phyloP scores from a whole-genome alignment of 2,329 filamentous ascomycete species.

The Drechslera avenae region DNA sequence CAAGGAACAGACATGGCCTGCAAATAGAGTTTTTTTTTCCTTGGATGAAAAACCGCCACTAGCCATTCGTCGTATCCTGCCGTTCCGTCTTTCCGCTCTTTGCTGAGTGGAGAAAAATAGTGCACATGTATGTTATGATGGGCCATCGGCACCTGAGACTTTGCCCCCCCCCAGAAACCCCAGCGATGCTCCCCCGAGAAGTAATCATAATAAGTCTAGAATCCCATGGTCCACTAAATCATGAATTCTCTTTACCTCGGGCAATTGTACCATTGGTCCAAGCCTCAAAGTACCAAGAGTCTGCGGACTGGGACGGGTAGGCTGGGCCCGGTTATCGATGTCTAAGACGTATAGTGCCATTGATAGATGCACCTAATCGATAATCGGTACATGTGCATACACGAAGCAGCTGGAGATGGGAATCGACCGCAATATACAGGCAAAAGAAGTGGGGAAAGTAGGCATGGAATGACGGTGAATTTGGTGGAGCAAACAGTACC shows the following conservation, averaged over 20 bases:
- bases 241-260: not conserved
- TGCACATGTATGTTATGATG: not conserved
- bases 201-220: not conserved
- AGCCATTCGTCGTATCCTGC: too few relatives aligned
- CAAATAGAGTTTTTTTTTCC: too few relatives aligned
- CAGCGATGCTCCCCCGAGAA: too few relatives aligned
- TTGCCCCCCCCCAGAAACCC: not conserved
- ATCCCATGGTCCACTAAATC: not conserved
- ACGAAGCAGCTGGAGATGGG: not conserved
- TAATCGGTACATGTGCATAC: conserved; percentile 5
- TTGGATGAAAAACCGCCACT: too few relatives aligned
- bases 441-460: not conserved
- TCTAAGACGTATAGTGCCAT: conserved; percentile 1
- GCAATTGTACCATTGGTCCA: not conserved
- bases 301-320: not conserved
- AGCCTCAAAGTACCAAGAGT: not conserved
- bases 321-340: not conserved
- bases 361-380: conserved; percentile 7
- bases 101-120: too few relatives aligned
- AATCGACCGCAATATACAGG: not conserved
- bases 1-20: not conserved
- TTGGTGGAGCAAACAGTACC: conserved; percentile 5
- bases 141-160: not conserved
- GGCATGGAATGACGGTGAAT: conserved; percentile 4
- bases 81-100: too few relatives aligned